phyloP scores from a whole-genome alignment of 1,284 basidiomycete species.

The Cerrena zonata region DNA sequence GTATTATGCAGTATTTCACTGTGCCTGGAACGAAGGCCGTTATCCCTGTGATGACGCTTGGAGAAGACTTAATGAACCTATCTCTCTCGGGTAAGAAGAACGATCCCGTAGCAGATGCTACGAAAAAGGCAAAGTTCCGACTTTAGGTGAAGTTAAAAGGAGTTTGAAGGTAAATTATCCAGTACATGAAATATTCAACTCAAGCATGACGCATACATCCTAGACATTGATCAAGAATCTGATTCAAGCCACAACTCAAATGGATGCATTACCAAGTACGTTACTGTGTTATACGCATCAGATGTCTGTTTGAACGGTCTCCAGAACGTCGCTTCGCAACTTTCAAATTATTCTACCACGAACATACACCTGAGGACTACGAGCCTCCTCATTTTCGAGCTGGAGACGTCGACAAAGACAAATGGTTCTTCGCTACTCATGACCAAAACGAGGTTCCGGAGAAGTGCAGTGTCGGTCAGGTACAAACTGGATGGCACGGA shows the following conservation, averaged over 20 bases:
- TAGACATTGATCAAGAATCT: constrained; percentile 67
- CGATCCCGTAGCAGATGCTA: constrained; percentile 54
- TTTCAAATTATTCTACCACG: constrained; percentile 78
- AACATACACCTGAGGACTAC: constrained; percentile 68
- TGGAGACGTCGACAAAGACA: constrained; percentile 61
- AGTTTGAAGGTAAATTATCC: constrained; percentile 53
- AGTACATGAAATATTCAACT: not conserved
- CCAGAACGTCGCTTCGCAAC: constrained; percentile 74
- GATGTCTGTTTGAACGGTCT: too few relatives aligned
- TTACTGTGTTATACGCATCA: constrained; percentile 2
- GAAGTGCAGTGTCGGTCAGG: constrained; percentile 56
- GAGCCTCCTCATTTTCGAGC: constrained; percentile 71
- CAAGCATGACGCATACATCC: constrained; percentile 1
- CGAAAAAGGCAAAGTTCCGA: constrained; percentile 51
- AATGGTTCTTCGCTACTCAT: constrained; percentile 74
- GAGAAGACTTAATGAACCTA: constrained; percentile 48
- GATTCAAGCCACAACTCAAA: constrained; percentile 67
- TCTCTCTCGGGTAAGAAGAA: constrained; percentile 33
- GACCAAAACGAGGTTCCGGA: constrained; percentile 63
- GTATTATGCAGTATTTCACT: constrained; percentile 54
- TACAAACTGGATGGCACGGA: constrained; percentile 68
- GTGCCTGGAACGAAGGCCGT: constrained; percentile 48
- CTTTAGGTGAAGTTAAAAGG: constrained; percentile 66
- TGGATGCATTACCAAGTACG: constrained; percentile 72
- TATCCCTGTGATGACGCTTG: constrained; percentile 65